phyloP scores from a whole-genome alignment of 176 grass and related monocot genomes.

The Bonia amplexicaulis region DNA sequence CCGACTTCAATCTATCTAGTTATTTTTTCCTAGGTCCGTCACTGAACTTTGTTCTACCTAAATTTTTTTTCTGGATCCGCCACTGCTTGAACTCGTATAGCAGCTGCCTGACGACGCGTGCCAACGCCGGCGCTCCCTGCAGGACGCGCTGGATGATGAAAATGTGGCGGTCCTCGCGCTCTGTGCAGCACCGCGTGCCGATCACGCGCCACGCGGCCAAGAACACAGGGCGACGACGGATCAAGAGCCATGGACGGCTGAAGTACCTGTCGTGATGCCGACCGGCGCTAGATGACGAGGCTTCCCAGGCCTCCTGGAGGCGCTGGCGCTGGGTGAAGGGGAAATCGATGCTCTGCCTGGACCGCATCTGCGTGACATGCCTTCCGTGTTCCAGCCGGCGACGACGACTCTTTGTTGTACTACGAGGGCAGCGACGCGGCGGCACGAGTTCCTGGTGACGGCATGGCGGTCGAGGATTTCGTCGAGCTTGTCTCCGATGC shows the following conservation, averaged over 20 bases:
- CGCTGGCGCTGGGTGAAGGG: too few relatives aligned
- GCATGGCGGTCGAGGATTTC: neutral
- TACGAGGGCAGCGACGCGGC: neutral
- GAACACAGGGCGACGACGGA: neutral
- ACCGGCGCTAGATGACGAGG: neutral
- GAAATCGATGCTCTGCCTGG: neutral
- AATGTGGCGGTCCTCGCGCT: too few relatives aligned
- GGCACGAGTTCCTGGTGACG: neutral
- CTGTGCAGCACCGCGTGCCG: neutral
- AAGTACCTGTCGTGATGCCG: neutral
- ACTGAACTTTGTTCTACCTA: too few relatives aligned
- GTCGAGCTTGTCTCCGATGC: neutral
- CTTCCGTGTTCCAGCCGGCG: neutral
- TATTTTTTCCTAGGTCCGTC: too few relatives aligned
- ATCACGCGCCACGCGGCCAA: neutral
- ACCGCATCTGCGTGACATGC: neutral
- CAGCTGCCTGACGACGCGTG: too few relatives aligned
- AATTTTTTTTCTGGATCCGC: too few relatives aligned
- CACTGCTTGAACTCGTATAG: too few relatives aligned
- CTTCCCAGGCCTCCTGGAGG: neutral
- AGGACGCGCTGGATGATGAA: too few relatives aligned
- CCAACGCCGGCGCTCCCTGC: too few relatives aligned
- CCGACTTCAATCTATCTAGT: too few relatives aligned
- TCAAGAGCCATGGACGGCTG: neutral
- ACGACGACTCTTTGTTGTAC: neutral